These are phyloP conservation scores for Hericium rajendrae DNA, from an alignment of 768 basidiomycete species.

Conservation along the genomic window DNA sequence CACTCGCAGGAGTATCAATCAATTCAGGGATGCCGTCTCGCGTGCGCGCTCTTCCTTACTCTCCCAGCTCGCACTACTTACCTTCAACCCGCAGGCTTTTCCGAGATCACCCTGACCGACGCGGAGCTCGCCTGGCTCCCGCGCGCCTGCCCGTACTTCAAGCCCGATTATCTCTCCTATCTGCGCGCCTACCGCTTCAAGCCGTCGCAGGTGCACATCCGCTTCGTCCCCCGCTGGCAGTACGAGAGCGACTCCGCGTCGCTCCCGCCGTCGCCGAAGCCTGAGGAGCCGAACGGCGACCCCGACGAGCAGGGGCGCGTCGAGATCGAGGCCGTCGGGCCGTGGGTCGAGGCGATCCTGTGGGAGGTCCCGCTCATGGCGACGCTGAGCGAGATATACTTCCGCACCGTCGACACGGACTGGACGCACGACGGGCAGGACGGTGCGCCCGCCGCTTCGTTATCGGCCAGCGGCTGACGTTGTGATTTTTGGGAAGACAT, in stretches of 20 bases:
- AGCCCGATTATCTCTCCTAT: conserved; percentile 63
- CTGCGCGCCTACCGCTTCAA: conserved; percentile 61
- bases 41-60: conserved; percentile 29
- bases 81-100: conserved; percentile 44
- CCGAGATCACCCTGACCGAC: conserved; percentile 44
- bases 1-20: conserved; percentile 53
- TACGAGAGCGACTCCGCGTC: background rate
- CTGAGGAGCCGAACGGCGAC: conserved; percentile 27
- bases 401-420: conserved; percentile 59
- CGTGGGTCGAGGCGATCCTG: conserved; percentile 78
- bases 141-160: conserved; percentile 65
- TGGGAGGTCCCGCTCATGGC: conserved; percentile 98
- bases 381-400: conserved; percentile 83
- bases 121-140: conserved; percentile 63
- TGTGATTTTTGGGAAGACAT: conserved; percentile 35
- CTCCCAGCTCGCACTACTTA: background rate
- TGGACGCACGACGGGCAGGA: conserved; percentile 83
- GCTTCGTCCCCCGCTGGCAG: conserved; percentile 41
- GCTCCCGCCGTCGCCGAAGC: conserved; percentile 15
- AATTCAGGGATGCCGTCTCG: conserved; percentile 43
- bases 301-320: conserved; percentile 40
- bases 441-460: conserved; percentile 32
- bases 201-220: conserved; percentile 60
- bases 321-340: conserved; percentile 63
- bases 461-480: background rate